A percentile compares a stretch with the other conserved stretches of the same genome.
Evolutionary conservation across 2,329 filamentous ascomycete species (phyloP).

Genomic region (Ophiostoma australiae): DNA sequence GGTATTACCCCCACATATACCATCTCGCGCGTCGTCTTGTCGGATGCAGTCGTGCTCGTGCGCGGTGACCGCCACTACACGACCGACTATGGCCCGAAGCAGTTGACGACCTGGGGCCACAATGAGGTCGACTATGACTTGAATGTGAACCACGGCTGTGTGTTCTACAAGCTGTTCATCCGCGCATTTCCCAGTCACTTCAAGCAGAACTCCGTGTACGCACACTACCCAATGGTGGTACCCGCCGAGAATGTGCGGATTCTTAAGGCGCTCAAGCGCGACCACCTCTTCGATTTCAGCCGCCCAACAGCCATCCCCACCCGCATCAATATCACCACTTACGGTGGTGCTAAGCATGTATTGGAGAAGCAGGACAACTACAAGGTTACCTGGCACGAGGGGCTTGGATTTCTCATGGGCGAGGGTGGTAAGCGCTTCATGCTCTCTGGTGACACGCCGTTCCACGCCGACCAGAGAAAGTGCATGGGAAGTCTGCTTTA

Average conservation of each 20-base stretch:
- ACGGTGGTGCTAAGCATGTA: slow-evolving; percentile 57
- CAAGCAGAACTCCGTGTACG: slow-evolving; percentile 71
- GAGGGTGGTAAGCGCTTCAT: slow-evolving; percentile 50
- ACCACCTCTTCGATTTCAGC: slow-evolving; percentile 64
- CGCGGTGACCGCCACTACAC: slow-evolving; percentile 77
- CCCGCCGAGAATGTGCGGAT: slow-evolving; percentile 69
- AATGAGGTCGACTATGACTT: slow-evolving; percentile 68
- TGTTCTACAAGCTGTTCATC: slow-evolving; percentile 79
- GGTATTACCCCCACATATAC: slow-evolving; percentile 73
- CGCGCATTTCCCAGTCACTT: slow-evolving; percentile 78
- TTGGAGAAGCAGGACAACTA: slow-evolving; percentile 58
- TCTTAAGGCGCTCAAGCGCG: slow-evolving; percentile 61
- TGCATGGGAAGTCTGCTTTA: slow-evolving; percentile 56
- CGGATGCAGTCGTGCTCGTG: slow-evolving; percentile 73
- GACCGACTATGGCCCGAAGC: slow-evolving; percentile 66
- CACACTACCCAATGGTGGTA: slow-evolving; percentile 68
- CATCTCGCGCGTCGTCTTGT: slow-evolving; percentile 69
- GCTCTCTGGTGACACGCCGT: slow-evolving; percentile 48
- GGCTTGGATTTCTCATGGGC: slow-evolving; percentile 59
- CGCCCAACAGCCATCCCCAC: slow-evolving; percentile 50
- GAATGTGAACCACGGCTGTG: slow-evolving; percentile 70
- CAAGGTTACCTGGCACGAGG: slow-evolving; percentile 60
- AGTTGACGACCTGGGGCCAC: slow-evolving; percentile 80
- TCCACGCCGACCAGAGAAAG: slow-evolving; percentile 48
- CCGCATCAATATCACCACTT: slow-evolving; percentile 55